A percentile compares a stretch with the other conserved stretches of the same genome.
phyloP scores from a whole-genome alignment of 768 basidiomycete genomes.

The Lenzites betulinus region DNA sequence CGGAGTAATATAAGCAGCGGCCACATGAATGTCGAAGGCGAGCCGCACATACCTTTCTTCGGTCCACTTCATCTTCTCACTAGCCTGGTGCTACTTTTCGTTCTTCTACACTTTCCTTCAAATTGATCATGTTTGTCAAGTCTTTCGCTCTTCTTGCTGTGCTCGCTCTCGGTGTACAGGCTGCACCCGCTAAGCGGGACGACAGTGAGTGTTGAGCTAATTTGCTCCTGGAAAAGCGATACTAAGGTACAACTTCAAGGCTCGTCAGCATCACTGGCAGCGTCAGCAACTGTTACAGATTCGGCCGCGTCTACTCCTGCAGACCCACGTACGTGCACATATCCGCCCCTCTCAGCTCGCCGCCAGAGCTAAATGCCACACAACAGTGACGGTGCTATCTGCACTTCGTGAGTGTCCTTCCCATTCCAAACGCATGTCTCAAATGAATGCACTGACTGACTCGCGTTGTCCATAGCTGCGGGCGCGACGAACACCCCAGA shows the following conservation, averaged over 20 bases:
- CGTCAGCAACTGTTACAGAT: no score
- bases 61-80: neutral
- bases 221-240: no score
- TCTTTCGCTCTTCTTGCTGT: slow-evolving; percentile 20
- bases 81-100: slow-evolving; percentile 28
- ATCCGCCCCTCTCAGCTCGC: no score
- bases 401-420: neutral
- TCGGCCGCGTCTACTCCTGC: no score
- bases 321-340: no score
- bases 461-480: neutral
- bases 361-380: no score
- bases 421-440: no score
- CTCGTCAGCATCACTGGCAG: no score
- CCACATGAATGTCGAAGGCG: neutral
- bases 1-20: neutral
- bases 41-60: neutral
- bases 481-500: neutral
- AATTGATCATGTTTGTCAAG: slow-evolving; percentile 7
- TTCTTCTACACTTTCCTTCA: neutral
- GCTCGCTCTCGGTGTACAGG: slow-evolving; percentile 14
- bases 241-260: no score
- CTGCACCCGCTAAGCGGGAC: slow-evolving; percentile 13
- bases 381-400: neutral
- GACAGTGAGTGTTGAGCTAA: neutral
- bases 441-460: neutral